Base-by-base conservation (phyloP, 1,284 basidiomycete genomes). In the Apiotrichum montevideense region DNA sequence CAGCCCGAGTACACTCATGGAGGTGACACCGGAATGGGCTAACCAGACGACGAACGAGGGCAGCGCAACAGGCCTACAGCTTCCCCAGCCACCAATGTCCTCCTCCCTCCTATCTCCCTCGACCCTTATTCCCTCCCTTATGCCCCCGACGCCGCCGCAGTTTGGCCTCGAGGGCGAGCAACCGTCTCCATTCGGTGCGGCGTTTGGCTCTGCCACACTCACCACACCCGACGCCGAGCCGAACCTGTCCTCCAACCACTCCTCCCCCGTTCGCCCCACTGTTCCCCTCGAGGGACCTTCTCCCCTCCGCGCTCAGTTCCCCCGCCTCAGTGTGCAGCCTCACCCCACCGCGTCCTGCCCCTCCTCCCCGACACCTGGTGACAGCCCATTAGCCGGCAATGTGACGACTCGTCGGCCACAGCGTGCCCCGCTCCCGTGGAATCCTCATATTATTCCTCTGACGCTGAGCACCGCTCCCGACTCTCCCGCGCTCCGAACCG, bases 401-500 rank as follows among this genome's bases (percentile, higher is more conserved):
- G n/a, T 49, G 33, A 21, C 47, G 10, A 14, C 8, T 37, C 42
- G 46, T 29, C 52, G 52, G 34, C 15, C 9, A 13, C 55, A 10
- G 40, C 52, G 21, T 10, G 45, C 52, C 2, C 41, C 15, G 33
- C 51, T 66, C 43, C 64, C 66, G 7, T 62, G 56, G 51, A 54
- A 66, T 55, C 63, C 64, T 2, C 51, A 58, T 47, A 49, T 51
- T 9, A 45, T 34, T 5, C 47, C 57, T 4, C 62, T 64, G 29
- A 46, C 59, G 6, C 57, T 56, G 34, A 50, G 64, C 13, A 46
- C 35, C 0, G 52, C 65, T 1, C 70, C 70, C 6, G 46, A 40
- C 13, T 66, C 64, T 29, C 71, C 71, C 29, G 67, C 68, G 53
- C 46, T 73, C 10, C 54, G 59, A n/a, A 65, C 68, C 6, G 62